Conservation (phyloP, 1,284 basidiomycete species). For the Peniophora sp. region DNA sequence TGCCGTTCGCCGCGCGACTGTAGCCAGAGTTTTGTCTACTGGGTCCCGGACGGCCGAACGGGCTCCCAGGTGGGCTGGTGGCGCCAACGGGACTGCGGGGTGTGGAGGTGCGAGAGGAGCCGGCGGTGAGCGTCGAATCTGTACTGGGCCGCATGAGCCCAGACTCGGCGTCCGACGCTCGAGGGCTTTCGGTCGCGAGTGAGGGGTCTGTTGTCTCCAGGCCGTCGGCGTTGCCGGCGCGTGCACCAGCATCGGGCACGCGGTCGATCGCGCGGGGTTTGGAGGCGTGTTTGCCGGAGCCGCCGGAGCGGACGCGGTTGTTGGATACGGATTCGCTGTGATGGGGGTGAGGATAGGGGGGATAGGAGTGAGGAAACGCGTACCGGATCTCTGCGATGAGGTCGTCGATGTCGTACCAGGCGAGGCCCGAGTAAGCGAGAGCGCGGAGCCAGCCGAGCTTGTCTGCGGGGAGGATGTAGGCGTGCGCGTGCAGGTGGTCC, state of each 20-base stretch:
- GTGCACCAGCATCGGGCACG: constrained; percentile 60
- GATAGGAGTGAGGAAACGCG: constrained; percentile 15
- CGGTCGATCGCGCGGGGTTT: constrained; percentile 56
- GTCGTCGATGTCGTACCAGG: constrained; percentile 71
- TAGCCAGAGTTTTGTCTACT: not conserved
- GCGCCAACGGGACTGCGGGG: no score
- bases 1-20: not conserved
- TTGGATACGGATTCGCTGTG: constrained; percentile 63
- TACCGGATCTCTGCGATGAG: constrained; percentile 74
- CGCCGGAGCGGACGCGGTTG: constrained; percentile 64
- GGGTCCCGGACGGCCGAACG: no score
- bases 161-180: constrained; percentile 11
- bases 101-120: no score
- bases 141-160: constrained; percentile 2
- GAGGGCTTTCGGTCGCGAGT: constrained; percentile 35
- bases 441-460: constrained; percentile 65
- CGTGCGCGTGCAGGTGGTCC: constrained; percentile 70
- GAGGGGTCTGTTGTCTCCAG: constrained; percentile 50
- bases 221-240: constrained; percentile 56
- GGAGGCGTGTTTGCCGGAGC: constrained; percentile 27
- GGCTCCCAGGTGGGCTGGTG: no score
- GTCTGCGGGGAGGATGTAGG: constrained; percentile 57
- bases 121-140: not conserved
- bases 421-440: constrained; percentile 55
- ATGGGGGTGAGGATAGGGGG: not conserved